phyloP scores from a whole-genome alignment of 139 green algal species.

The Micromonas pusilla region DNA sequence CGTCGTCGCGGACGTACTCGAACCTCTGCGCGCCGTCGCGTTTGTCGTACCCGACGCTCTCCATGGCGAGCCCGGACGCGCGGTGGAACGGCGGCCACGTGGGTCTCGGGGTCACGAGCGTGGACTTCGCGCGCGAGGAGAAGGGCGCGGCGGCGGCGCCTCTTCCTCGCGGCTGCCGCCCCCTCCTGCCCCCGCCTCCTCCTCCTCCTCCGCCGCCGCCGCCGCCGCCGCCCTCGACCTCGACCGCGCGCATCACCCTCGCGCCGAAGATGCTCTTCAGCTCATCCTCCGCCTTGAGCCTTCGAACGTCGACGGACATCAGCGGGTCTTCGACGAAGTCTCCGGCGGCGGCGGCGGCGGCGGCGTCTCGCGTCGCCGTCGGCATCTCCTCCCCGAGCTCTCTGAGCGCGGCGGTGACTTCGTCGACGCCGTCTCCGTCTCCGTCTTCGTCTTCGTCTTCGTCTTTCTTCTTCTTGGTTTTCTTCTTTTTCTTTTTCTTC shows the following conservation, averaged over 20 bases:
- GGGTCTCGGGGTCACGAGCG: not conserved
- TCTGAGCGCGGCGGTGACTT: not conserved
- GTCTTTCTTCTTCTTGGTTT: not conserved
- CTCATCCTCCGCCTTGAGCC: slow-evolving; percentile 17
- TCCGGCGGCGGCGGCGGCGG: not conserved
- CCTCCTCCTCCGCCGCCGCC: not conserved
- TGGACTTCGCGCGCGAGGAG: not conserved
- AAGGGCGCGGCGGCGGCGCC: too few species aligned
- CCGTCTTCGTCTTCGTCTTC: not conserved
- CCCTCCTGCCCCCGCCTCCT: not conserved
- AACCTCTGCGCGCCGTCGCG: not conserved
- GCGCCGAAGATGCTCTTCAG: not conserved
- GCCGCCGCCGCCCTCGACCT: not conserved
- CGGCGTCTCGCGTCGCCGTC: not conserved
- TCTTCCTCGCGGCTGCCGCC: too few species aligned
- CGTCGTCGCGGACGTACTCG: not conserved
- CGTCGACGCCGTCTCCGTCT: not conserved
- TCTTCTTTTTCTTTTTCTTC: slow-evolving; percentile 7
- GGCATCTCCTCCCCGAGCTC: not conserved
- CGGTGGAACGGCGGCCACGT: not conserved
- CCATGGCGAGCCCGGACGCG: not conserved
- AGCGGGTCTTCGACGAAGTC: not conserved
- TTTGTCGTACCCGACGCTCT: not conserved
- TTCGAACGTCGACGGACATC: not conserved
- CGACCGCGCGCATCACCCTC: not conserved